Evolutionary conservation across 192 early-diverging fungal genomes (phyloP).

Genomic region (Backusella psychrophila): DNA sequence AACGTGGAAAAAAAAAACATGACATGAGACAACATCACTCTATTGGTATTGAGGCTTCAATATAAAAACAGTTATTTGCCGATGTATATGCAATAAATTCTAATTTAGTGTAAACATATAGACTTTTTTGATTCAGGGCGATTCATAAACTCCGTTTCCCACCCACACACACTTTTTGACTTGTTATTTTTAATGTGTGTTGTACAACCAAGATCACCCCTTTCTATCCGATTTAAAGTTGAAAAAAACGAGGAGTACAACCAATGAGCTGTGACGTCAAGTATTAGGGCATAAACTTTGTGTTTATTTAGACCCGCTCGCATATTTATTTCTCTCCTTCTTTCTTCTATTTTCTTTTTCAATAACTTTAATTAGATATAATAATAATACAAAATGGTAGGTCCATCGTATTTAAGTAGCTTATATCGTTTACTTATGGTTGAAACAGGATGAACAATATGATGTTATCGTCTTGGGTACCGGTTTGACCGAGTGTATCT

Average conservation of each 20-base stretch:
- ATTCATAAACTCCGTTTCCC: neutral
- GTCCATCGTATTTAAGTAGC: neutral
- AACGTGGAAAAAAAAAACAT: neutral
- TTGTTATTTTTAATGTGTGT: conserved; percentile 5
- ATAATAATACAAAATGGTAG: conserved; percentile 2
- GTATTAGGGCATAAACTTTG: neutral
- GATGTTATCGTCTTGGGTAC: conserved; percentile 89
- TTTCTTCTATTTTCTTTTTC: conserved; percentile 3
- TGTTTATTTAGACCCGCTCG: conserved; percentile 5
- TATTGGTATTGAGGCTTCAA: neutral
- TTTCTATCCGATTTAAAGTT: conserved; percentile 5
- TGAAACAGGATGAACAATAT: conserved; percentile 77
- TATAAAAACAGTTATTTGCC: neutral
- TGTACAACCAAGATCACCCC: neutral
- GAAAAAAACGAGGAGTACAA: neutral
- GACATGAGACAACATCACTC: neutral
- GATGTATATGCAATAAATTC: neutral
- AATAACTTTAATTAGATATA: neutral
- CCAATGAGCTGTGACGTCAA: conserved; percentile 7
- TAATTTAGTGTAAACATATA: neutral
- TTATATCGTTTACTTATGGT: neutral
- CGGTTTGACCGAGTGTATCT: conserved; percentile 87
- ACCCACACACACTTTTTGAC: neutral
- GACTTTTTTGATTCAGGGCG: neutral
- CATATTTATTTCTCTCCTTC: neutral